Evolutionary conservation across 2,329 filamentous ascomycete species (phyloP).

Genomic region (Pseudogymnoascus sp.): DNA sequence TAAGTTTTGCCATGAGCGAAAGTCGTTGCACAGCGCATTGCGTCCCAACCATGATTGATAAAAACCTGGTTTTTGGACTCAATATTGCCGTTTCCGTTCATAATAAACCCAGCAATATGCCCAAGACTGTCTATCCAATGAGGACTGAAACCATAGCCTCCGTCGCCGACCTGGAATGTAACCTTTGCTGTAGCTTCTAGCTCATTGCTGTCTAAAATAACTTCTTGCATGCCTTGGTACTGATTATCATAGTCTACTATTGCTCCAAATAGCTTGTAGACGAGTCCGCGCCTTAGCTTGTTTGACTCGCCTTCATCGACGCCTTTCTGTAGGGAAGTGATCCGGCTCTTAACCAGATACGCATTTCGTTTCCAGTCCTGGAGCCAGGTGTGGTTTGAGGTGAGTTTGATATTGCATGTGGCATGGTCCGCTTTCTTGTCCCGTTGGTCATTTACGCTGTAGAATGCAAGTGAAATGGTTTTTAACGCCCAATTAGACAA

Average conservation of each 20-base stretch:
- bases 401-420: slow-evolving; percentile 39
- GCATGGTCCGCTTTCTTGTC: slow-evolving; percentile 40
- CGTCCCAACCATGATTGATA: slow-evolving; percentile 52
- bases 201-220: slow-evolving; percentile 36
- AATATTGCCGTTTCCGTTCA: slow-evolving; percentile 49
- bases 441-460: slow-evolving; percentile 40
- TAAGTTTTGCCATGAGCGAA: slow-evolving; percentile 39
- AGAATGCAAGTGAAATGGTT: slow-evolving; percentile 34
- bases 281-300: slow-evolving; percentile 27
- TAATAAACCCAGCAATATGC: slow-evolving; percentile 52
- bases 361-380: slow-evolving; percentile 44
- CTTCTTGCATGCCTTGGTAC: slow-evolving; percentile 50
- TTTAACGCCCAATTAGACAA: slow-evolving; percentile 37
- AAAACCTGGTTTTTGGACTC: slow-evolving; percentile 46
- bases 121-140: slow-evolving; percentile 52
- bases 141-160: slow-evolving; percentile 45
- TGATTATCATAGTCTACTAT: slow-evolving; percentile 48
- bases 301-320: slow-evolving; percentile 31
- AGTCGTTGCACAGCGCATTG: slow-evolving; percentile 41
- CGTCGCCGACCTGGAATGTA: slow-evolving; percentile 40
- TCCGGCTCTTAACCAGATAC: slow-evolving; percentile 41
- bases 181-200: slow-evolving; percentile 37
- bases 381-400: slow-evolving; percentile 39
- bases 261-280: slow-evolving; percentile 22
- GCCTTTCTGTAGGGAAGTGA: slow-evolving; percentile 33